Evolutionary conservation across 1,284 basidiomycete species (phyloP).

Genomic region (Ceratobasidium sp.): DNA sequence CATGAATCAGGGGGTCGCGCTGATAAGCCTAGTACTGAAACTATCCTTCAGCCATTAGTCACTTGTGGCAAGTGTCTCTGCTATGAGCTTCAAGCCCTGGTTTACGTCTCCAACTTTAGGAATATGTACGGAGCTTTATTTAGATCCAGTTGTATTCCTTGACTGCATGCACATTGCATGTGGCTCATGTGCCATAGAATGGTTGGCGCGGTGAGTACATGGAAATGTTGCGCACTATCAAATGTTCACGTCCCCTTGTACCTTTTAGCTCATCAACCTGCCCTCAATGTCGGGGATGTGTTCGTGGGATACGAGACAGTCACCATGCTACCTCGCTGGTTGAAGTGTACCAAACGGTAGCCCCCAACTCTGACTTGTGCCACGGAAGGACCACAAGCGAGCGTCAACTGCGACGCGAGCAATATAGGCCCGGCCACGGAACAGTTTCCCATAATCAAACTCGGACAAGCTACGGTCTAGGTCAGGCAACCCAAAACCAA

Average conservation of each 20-base stretch:
- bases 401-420: neutral
- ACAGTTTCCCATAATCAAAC: neutral
- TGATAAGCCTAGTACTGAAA: neutral
- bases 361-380: slow-evolving; percentile 30
- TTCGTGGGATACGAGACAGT: slow-evolving; percentile 28
- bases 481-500: neutral
- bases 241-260: neutral
- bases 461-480: too few species aligned
- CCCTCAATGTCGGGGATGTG: slow-evolving; percentile 31
- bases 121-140: slow-evolving; percentile 41
- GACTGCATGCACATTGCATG: slow-evolving; percentile 43
- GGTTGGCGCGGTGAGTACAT: slow-evolving; percentile 22
- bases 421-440: slow-evolving; percentile 28
- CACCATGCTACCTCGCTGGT: slow-evolving; percentile 20
- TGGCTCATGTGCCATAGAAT: slow-evolving; percentile 39
- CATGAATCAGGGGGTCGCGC: neutral
- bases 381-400: slow-evolving; percentile 15
- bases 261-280: slow-evolving; percentile 18
- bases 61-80: slow-evolving; percentile 27
- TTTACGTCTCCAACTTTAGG: slow-evolving; percentile 4
- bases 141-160: slow-evolving; percentile 36
- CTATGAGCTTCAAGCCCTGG: neutral
- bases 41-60: slow-evolving; percentile 25
- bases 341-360: slow-evolving; percentile 30
- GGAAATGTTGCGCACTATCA: neutral